Conservation (phyloP, 1,284 basidiomycete species). For the Ceratobasidium theobromae region DNA sequence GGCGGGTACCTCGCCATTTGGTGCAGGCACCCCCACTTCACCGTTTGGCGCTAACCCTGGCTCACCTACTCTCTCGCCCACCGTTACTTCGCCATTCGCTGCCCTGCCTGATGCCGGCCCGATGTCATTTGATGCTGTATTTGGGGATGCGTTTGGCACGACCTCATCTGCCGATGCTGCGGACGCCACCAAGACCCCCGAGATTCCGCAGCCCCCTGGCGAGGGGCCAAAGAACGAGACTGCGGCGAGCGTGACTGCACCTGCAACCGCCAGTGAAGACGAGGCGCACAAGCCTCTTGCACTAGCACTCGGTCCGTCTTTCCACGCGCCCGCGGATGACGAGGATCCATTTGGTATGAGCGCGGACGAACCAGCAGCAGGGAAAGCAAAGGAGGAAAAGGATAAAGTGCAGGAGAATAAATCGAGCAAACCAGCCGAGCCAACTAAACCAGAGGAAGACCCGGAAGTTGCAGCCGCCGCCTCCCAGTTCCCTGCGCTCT, state of each 20-base stretch:
- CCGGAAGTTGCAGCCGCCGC: conserved; percentile 22
- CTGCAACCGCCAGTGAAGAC: neutral
- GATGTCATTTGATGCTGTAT: neutral
- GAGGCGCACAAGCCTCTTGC: neutral
- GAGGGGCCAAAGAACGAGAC: conserved; percentile 1
- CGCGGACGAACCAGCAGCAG: conserved; percentile 32
- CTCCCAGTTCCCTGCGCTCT: conserved; percentile 31
- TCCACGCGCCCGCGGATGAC: conserved; percentile 33
- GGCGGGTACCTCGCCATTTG: conserved; percentile 40
- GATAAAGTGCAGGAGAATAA: neutral
- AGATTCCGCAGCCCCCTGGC: conserved; percentile 32
- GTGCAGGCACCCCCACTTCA: conserved; percentile 41
- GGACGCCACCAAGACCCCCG: too few relatives aligned
- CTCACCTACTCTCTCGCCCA: conserved; percentile 16
- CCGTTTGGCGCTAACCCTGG: conserved; percentile 36
- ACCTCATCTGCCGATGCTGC: too few relatives aligned
- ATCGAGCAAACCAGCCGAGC: neutral
- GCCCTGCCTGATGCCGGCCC: neutral
- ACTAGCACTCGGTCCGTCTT: conserved; percentile 29
- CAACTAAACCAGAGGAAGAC: neutral
- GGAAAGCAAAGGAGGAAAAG: conserved; percentile 36
- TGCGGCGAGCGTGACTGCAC: neutral
- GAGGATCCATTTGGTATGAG: conserved; percentile 62
- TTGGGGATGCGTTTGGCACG: neutral
- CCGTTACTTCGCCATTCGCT: conserved; percentile 1